Evolutionary conservation across 257 asterid species (phyloP), one percentile per base, ranked within the genome.

Genomic region (Fraxinus anomala): DNA sequence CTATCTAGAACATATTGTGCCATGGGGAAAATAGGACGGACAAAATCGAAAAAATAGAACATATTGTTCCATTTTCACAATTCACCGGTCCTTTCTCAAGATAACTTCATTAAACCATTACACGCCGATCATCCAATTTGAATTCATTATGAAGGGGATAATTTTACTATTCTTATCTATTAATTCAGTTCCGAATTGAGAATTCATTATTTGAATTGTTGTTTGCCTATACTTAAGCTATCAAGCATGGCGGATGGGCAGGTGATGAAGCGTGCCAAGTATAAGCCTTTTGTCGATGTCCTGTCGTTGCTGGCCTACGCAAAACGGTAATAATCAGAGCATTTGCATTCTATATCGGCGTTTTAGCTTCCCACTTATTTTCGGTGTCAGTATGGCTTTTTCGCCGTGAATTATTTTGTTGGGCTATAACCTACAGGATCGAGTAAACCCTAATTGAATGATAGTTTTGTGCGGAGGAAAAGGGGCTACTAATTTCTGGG

Each of bases 251-350:
- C 94, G 69, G 99, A 90, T 72, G 83, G 80, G 81, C 91, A 87
- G 82, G 90, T 92, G 75, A 80, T 87, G 37, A 95, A 91, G 92
- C 91, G 91, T 69, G 96, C 92, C 11, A 89, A 84, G 89, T 89
- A 93, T 75, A 95, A 92, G 86, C 61, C 92, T 33, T 73, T 97
- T 10, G 85, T 83, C 40, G 92, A 90, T 89, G 96, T 70, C 88
- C 90, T 12, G 97, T 98, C 36, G 87, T 87, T 68, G 82, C 97
- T 77, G 99, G 98, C 68, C 84, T 88, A 77, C 83, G 92, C 83
- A 85, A 83, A 78, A 44, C 93, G 99, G 99, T 95, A 90, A 44
- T 68, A 7, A 44, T 54, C 68, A 42, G 24, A 56, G 66, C 9
- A n/a, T 16, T n/a, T 8, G n/a, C 66, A 56, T n/a, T 56, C 28